Evolutionary conservation across 2,329 filamentous ascomycete species (phyloP).

Genomic region (Hymenoscyphus fructigenus): DNA sequence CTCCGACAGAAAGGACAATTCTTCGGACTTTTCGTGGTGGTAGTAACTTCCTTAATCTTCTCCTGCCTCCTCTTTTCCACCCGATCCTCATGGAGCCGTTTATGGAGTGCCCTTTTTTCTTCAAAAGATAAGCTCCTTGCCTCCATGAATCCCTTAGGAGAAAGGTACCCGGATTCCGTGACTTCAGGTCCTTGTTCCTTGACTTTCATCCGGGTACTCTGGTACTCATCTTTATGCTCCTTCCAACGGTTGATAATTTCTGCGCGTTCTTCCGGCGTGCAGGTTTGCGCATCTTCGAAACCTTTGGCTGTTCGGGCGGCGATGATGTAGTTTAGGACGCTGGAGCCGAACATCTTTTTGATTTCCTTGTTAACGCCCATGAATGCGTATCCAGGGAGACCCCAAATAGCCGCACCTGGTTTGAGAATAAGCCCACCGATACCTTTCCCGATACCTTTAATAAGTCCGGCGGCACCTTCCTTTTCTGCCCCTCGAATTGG

Average conservation of each 20-base stretch:
- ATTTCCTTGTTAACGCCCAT: conserved; percentile 80
- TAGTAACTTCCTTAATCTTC: conserved; percentile 29
- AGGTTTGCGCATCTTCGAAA: conserved; percentile 58
- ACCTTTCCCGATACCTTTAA: conserved; percentile 81
- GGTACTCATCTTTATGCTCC: conserved; percentile 34
- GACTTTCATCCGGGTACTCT: conserved; percentile 41
- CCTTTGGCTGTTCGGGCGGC: conserved; percentile 75
- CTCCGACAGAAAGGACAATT: conserved; percentile 31
- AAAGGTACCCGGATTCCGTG: conserved; percentile 26
- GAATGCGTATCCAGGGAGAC: conserved; percentile 76
- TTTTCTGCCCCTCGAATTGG: conserved; percentile 69
- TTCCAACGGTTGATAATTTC: conserved; percentile 62
- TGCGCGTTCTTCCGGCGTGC: conserved; percentile 57
- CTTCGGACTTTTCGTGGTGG: conserved; percentile 17
- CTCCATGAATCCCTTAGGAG: conserved; percentile 47
- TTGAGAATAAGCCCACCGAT: conserved; percentile 80
- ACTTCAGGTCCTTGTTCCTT: conserved; percentile 34
- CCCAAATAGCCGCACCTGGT: conserved; percentile 71
- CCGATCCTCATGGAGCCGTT: conserved; percentile 49
- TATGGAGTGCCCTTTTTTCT: conserved; percentile 52
- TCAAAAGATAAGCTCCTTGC: conserved; percentile 50
- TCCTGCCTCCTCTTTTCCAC: conserved; percentile 37
- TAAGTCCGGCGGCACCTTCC: conserved; percentile 62
- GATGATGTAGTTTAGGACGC: conserved; percentile 76
- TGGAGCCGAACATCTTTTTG: conserved; percentile 66